Evolutionary conservation across 2,329 filamentous ascomycete genomes (phyloP).

Genomic region (Penicillium aurantiogriseum): DNA sequence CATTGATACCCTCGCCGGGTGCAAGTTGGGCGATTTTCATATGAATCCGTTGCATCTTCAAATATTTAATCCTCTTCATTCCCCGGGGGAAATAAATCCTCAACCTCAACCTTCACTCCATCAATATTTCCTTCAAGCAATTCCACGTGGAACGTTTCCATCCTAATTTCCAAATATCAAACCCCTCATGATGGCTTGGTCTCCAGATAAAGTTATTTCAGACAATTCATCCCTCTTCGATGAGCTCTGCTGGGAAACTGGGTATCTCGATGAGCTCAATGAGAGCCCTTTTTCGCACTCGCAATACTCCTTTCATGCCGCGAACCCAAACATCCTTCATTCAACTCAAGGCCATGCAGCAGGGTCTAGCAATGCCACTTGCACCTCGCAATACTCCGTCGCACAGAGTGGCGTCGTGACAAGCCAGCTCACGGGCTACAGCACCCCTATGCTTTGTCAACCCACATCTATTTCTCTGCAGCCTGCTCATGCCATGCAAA

Average conservation of each 20-base stretch:
- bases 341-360: not conserved
- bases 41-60: no score
- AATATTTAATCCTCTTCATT: not conserved
- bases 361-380: not conserved
- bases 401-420: not conserved
- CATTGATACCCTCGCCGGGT: not conserved
- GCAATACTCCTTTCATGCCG: not conserved
- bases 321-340: not conserved
- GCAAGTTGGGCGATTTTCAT: not conserved
- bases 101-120: not conserved
- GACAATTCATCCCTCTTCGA: not conserved
- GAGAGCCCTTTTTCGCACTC: not conserved
- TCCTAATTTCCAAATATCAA: not conserved
- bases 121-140: not conserved
- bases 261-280: not conserved
- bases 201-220: not conserved
- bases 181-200: not conserved
- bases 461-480: not conserved
- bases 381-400: not conserved
- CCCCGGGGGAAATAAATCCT: not conserved
- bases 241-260: not conserved
- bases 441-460: not conserved
- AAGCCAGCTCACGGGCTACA: not conserved
- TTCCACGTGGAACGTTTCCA: not conserved
- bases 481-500: not conserved